Evolutionary conservation across 352 stramenopile genomes (phyloP), one percentile per base, ranked within the genome.

Genomic region (Blastocystis sp.): DNA sequence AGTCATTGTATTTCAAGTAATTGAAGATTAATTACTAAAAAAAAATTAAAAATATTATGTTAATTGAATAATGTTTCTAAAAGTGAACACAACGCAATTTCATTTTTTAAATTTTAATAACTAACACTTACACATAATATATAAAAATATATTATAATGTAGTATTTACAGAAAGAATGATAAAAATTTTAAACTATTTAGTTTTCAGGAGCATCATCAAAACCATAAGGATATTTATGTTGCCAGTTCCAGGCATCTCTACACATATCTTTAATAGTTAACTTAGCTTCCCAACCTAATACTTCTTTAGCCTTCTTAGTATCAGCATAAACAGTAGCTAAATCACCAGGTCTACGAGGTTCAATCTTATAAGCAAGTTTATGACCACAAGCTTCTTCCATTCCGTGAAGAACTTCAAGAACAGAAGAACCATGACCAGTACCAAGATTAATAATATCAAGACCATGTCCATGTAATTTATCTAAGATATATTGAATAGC

Each of bases 231-330:
- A 71, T 91, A 85, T 30, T 79, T 66, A 24, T 59, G 73, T 66
- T 88, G 80, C 81, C 81, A 91, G 34, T 69, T 73, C 80, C 80
- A 88, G 7, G 80, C 64, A 73, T 88, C 78, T 24, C 54, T 44
- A 54, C 80, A 86, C 77, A 86, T 86, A 45, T 89, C 79, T 43
- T 88, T 73, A n/a, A 91, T 64, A 44, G 65, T 70, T 9, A 67
- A 55, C 44, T 72, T 80, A 0, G 80, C 77, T 41, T 72, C 70
- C 79, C 81, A 89, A 24, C 71, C 70, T 52, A 89, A 74, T 68
- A 84, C 77, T 13, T 71, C 57, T 52, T 80, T 74, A 4, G 80
- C 79, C 30, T 72, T 67, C 11, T 42, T 67, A 18, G 76, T 57
- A 70, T 84, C 77, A 0, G 75, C 70, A 68, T 81, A 88, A 55